Percentiles rank a stretch among this genome's conserved stretches.
Evolutionary conservation across 495 filamentous ascomycete genomes (phyloP).

Genomic region (Trichoderma orchidacearum): DNA sequence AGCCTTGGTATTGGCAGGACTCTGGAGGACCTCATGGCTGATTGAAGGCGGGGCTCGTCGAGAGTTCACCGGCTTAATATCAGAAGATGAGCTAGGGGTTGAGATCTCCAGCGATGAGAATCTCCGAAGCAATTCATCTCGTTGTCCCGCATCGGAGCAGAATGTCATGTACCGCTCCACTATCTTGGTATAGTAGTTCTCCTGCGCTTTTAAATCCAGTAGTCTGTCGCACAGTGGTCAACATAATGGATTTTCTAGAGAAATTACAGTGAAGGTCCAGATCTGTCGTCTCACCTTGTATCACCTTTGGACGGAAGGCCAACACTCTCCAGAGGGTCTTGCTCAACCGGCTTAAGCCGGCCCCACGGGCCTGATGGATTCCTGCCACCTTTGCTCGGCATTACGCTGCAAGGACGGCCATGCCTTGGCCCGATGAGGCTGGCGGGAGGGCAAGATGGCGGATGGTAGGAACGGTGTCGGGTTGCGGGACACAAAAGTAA

Average conservation of each 20-base stretch:
- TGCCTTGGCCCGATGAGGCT: neutral
- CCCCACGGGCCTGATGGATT: constrained; percentile 31
- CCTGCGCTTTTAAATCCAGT: constrained; percentile 59
- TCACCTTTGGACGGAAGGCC: constrained; percentile 87
- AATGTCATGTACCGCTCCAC: constrained; percentile 77
- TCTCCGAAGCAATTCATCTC: constrained; percentile 55
- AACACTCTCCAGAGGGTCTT: constrained; percentile 62
- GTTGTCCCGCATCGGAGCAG: constrained; percentile 52
- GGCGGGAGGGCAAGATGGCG: neutral
- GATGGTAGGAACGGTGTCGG: neutral
- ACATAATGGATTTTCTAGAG: constrained; percentile 5
- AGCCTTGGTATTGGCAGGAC: constrained; percentile 18
- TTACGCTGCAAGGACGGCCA: neutral
- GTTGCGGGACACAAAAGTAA: no score
- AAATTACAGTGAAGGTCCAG: neutral
- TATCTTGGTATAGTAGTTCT: constrained; percentile 75
- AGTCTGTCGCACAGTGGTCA: constrained; percentile 36
- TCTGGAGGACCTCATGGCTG: neutral
- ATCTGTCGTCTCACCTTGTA: constrained; percentile 36
- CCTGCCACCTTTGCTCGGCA: neutral
- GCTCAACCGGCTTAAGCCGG: constrained; percentile 54
- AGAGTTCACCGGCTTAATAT: constrained; percentile 6
- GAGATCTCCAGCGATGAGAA: constrained; percentile 50
- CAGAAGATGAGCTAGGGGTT: neutral
- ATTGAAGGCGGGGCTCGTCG: neutral